Base-by-base conservation (phyloP, 164 flowering plant genomes). In the Litsea cubeba region DNA sequence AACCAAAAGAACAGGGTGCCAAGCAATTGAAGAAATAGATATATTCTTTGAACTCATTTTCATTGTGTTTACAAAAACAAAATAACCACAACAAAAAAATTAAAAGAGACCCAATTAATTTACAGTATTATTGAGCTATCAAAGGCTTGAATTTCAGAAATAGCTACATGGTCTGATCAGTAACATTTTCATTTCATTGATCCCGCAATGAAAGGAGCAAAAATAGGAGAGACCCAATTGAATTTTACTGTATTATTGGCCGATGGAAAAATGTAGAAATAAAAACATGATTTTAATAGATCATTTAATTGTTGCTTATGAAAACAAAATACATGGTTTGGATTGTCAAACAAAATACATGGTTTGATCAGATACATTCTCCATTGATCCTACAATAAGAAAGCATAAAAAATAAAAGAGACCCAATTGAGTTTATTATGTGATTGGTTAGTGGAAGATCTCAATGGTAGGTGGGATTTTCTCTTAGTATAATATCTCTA, bases 401-500 rank as follows among this genome's bases (percentile, higher is more conserved):
- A 30, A 76, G 35, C 2, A 30, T 4, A 30, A 66, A 66, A 66
- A 66, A 15, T 28, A 30, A 18, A 32, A 66, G 32, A 66, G 40
- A 66, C 69, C 50, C 49, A 5, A 17, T 5, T 66, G 50, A 15
- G 46, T 28, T 17, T 26, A 30, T 12, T 15, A 1, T 15, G n/a
- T 2, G 60, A 54, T 54, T 54, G n/a, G 60, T 5, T 5, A 0
- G 5, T 54, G 60, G 60, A 54, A 40, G 11, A 7, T 40, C 11
- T 17, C 20, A 18, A 14, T 14, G 46, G 35, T 15, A 69, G 22
- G 8, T 24, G 40, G 24, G 20, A 6, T 65, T 54, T 24, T 70
- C 50, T 62, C 79, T 81, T 88, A 91, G 72, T 94, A 96, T 80
- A 94, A 83, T 86, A 96, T 94, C 80, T 94, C 98, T 18, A 92